A percentile compares a stretch with the other conserved stretches of the same genome.
These are phyloP conservation scores for Hirsutella minnesotensis DNA, from an alignment of 2,329 filamentous ascomycete genomes.

Conservation along the genomic window DNA sequence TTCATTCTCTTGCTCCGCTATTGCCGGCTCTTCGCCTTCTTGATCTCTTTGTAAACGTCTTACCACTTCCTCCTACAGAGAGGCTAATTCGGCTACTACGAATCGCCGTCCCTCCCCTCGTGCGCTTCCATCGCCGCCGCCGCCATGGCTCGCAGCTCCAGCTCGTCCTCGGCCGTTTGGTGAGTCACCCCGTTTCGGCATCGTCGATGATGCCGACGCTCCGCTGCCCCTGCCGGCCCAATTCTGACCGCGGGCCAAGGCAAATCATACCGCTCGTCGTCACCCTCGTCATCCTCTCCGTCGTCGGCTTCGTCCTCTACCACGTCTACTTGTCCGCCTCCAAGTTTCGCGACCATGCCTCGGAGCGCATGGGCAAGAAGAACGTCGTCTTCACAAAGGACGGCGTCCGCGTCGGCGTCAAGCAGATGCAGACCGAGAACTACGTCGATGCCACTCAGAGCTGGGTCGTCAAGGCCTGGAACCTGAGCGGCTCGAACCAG, in stretches of 20 bases:
- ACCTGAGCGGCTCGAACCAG: slow-evolving; percentile 28
- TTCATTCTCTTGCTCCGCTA: neutral
- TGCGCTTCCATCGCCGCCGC: neutral
- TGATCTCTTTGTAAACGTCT: neutral
- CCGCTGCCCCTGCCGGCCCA: neutral
- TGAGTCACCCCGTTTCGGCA: neutral
- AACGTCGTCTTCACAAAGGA: slow-evolving; percentile 68
- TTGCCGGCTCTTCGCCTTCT: neutral
- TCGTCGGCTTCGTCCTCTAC: slow-evolving; percentile 55
- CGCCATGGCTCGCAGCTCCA: slow-evolving; percentile 2
- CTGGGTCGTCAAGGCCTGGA: slow-evolving; percentile 55
- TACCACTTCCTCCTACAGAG: too few species aligned
- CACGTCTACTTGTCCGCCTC: slow-evolving; percentile 58
- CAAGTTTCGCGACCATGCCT: slow-evolving; percentile 54
- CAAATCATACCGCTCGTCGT: slow-evolving; percentile 57
- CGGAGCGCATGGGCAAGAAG: slow-evolving; percentile 61
- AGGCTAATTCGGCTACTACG: too few species aligned
- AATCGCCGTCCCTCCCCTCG: neutral
- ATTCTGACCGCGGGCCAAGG: slow-evolving; percentile 20
- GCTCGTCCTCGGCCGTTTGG: slow-evolving; percentile 5
- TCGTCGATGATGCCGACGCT: too few species aligned
- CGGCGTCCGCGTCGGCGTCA: slow-evolving; percentile 59
- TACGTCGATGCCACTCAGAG: slow-evolving; percentile 66
- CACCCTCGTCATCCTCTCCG: slow-evolving; percentile 42
- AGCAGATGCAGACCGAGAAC: slow-evolving; percentile 54